Evolutionary conservation across 306 rosid species (phyloP).

Genomic region (Vigna unguiculata): DNA sequence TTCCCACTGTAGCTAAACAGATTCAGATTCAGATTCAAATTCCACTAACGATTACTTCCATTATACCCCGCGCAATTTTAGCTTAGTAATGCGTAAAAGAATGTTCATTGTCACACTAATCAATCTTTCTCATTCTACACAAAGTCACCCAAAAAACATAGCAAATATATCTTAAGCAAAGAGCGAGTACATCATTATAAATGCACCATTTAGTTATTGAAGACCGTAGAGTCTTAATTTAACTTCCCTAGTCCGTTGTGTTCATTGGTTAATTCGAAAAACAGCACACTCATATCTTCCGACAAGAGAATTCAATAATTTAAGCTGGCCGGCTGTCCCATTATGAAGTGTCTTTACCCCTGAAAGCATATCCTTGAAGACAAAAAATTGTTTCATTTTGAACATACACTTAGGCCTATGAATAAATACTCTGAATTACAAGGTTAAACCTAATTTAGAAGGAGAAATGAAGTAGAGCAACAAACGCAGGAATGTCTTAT

Average conservation of each 20-base stretch:
- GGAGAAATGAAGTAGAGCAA: not conserved
- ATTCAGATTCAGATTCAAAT: not conserved
- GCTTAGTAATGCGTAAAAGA: not conserved
- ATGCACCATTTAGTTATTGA: not conserved
- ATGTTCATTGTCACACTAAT: not conserved
- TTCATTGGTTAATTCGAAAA: not conserved
- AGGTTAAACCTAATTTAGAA: slow-evolving; percentile 10
- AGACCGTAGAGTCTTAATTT: not conserved
- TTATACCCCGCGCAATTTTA: not conserved
- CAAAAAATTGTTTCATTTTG: not conserved
- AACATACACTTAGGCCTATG: no score
- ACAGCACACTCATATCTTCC: not conserved
- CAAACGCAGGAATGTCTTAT: slow-evolving; percentile 23
- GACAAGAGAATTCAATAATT: slow-evolving; percentile 7
- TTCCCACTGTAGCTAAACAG: slow-evolving; percentile 32
- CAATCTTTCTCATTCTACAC: not conserved
- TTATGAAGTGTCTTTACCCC: slow-evolving; percentile 14
- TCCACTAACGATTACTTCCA: not conserved
- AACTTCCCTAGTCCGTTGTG: not conserved
- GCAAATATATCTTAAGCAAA: not conserved
- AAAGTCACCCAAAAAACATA: not conserved
- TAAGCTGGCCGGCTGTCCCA: slow-evolving; percentile 10
- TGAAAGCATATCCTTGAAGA: not conserved
- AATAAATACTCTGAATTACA: no score
- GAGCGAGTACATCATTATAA: not conserved